Base-by-base conservation (phyloP, 495 filamentous ascomycete species). In the Poronia punctata region DNA sequence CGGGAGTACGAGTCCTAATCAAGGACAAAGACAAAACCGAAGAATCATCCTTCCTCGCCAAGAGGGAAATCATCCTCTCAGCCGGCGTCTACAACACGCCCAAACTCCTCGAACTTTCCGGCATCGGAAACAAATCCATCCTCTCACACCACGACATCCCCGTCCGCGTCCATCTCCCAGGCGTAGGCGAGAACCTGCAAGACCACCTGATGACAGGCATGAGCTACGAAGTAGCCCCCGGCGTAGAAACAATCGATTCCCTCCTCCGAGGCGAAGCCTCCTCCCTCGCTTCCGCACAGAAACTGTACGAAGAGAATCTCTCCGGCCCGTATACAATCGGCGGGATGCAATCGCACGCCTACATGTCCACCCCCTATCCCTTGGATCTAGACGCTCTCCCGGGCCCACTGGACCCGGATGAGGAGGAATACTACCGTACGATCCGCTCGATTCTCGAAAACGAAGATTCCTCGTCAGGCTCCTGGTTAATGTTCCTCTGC, bases 51-150 rank as follows among this genome's bases (percentile, higher is more conserved):
- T 29, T 39, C 16, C 2, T 12, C 6, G 64, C 71, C 8, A 50
- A 32, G 3, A 49, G 48, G 19, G 70, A 75, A 38, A 62, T 75
- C 7, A 66, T 75, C 25, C 40, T 75, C 1, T 65, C 61, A 6
- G 49, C 58, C 21, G 71, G 70, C 18, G 56, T 66, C 11, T 64
- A 71, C 24, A 62, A 68, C 31, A 61, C 68, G 3, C 70, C 70
- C 7, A 65, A 69, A 49, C 54, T 75, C 2, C 60, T 75, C 16
- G 67, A 70, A 60, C 60, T 71, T 9, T 68, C 63, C 10, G 71
- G 70, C 14, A 50, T 75, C 19, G 69, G 71, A 1, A 49, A 61
- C 0, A 29, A 21, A 4, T 37, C 44, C 5, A 24, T 57, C 16
- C 47, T 69, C 0, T n/a, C 42, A 0, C 31, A 52, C 27, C 57